Percentiles rank a stretch among this genome's conserved stretches.
These are phyloP conservation scores for Aspergillus conjunctus DNA, from an alignment of 495 filamentous ascomycete species.

Conservation along the genomic window DNA sequence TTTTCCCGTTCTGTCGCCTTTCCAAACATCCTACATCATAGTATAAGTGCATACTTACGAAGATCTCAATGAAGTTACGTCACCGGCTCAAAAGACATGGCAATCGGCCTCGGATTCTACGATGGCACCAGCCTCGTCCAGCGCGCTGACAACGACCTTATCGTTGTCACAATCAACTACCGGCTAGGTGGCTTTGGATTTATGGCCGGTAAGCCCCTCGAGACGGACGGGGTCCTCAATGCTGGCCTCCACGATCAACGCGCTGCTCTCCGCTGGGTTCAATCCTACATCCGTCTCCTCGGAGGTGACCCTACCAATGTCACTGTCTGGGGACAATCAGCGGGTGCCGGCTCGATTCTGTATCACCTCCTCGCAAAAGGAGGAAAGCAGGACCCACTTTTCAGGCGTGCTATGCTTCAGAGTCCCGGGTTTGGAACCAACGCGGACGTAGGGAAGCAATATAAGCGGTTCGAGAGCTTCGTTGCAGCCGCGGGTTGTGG, in stretches of 20 bases:
- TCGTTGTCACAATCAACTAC: constrained; percentile 47
- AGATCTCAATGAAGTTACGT: constrained; percentile 20
- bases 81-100: constrained; percentile 28
- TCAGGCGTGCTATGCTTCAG: constrained; percentile 47
- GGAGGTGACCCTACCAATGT: constrained; percentile 46
- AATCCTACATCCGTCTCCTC: constrained; percentile 38
- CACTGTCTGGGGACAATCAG: constrained; percentile 44
- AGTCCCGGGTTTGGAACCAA: constrained; percentile 52
- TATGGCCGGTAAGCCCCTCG: constrained; percentile 52
- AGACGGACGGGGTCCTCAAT: constrained; percentile 46
- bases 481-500: not conserved
- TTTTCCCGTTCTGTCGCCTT: not conserved
- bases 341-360: constrained; percentile 44
- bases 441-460: constrained; percentile 40
- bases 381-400: constrained; percentile 50
- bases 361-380: constrained; percentile 40
- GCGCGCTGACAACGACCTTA: constrained; percentile 37
- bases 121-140: constrained; percentile 7
- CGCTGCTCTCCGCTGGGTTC: constrained; percentile 38
- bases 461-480: constrained; percentile 35
- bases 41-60: too few species aligned
- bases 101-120: constrained; percentile 27
- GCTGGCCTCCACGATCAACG: constrained; percentile 52
- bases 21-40: too few species aligned
- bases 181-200: constrained; percentile 56